Evolutionary conservation across 495 filamentous ascomycete species (phyloP), one percentile per base, ranked within the genome.

Genomic region (Xylaria intraflava): DNA sequence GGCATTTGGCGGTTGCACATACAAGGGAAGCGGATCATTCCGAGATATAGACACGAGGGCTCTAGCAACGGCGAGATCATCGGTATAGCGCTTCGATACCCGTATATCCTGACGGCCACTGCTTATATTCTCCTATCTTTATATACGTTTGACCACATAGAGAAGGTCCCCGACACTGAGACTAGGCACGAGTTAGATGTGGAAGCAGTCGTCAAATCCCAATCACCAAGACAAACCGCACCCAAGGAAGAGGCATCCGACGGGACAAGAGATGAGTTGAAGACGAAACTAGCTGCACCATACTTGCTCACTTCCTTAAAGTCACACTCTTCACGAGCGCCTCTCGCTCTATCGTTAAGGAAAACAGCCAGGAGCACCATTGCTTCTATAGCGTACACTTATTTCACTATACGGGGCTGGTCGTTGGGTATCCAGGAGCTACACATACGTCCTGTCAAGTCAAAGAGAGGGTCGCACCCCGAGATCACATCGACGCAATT

Each of bases 371-470:
- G 72, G 5, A 76, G 78, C 12, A 81, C 90, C 5, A 77, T 87
- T 8, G 85, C 88, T 2, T 90, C 88, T 10, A 86, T 97, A 46
- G 92, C 92, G 5, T 97, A 95, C 68, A 84, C 86, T 0, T 75
- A 86, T 57, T 80, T 79, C 2, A 86, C 82, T 36, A 68, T 77
- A 10, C 74, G 75, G 45, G 90, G 90, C 16, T 98, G 90, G 89
- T 88, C 88, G 8, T 76, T 95, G 9, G 91, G 90, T 0, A 81
- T 96, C 17, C 93, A 98, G 70, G 92, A 96, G 65, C 66, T 96
- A 20, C 83, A 84, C 22, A 76, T 95, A 22, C 65, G 59, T 2
- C 60, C 63, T 7, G 46, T 59, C 23, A 64, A 53, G 27, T 60
- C 61, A 1, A 33, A 22, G 1, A 47, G 47, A 31, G 64, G 59